phyloP scores from a whole-genome alignment of 257 asterid species.

The Jaltomata sinuosa region DNA sequence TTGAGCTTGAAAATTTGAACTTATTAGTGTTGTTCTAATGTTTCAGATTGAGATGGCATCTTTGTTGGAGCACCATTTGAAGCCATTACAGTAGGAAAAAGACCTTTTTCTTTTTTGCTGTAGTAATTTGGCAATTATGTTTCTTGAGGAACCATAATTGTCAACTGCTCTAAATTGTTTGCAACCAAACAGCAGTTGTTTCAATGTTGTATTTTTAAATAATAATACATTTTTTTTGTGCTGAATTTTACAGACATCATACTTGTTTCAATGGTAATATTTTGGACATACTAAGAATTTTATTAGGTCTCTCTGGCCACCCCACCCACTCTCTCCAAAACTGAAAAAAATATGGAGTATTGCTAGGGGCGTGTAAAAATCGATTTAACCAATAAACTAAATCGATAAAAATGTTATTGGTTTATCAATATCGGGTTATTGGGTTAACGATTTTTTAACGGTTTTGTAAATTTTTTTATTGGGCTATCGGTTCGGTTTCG shows the following conservation, averaged over 20 bases:
- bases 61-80: conserved; percentile 75
- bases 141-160: neutral
- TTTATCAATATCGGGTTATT: too few relatives aligned
- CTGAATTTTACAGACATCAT: neutral
- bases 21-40: neutral
- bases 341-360: too few relatives aligned
- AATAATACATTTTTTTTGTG: neutral
- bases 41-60: conserved; percentile 98
- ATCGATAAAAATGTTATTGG: too few relatives aligned
- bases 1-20: neutral
- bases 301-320: neutral
- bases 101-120: neutral
- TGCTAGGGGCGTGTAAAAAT: too few relatives aligned
- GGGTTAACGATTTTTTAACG: too few relatives aligned
- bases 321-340: neutral
- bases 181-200: neutral
- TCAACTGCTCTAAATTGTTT: neutral
- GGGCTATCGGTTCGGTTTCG: too few relatives aligned
- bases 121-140: neutral
- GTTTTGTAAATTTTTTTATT: too few relatives aligned
- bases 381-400: too few relatives aligned
- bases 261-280: neutral
- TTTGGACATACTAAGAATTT: neutral
- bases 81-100: conserved; percentile 14
- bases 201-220: neutral